These are phyloP conservation scores for Fusarium proliferatum DNA, from an alignment of 2,329 filamentous ascomycete species.

Conservation along the genomic window DNA sequence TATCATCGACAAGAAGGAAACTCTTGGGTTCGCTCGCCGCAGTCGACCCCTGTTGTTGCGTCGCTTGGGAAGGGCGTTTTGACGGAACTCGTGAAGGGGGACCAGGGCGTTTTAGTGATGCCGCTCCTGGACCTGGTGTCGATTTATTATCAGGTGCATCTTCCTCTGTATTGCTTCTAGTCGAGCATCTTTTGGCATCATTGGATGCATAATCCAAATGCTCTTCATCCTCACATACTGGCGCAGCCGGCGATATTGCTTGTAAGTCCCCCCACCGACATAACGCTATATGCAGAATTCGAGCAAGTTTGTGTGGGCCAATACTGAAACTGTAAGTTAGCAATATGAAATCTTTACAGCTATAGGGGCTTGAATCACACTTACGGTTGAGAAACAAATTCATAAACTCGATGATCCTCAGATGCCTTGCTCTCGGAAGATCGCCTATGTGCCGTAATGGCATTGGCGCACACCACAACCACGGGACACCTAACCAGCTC, in stretches of 20 bases:
- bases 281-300: conserved; percentile 46
- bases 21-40: neutral
- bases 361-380: conserved; percentile 9
- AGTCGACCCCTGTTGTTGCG: neutral
- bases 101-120: neutral
- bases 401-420: conserved; percentile 44
- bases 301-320: conserved; percentile 54
- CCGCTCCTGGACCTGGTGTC: neutral
- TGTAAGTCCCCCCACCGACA: conserved; percentile 44
- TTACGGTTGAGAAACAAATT: conserved; percentile 54
- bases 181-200: neutral
- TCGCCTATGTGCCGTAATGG: conserved; percentile 45
- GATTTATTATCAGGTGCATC: neutral
- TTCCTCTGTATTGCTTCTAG: neutral
- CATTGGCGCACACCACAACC: conserved; percentile 50
- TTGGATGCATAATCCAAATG: neutral
- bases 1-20: conserved; percentile 40
- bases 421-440: conserved; percentile 32
- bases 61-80: neutral
- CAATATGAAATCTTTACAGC: neutral
- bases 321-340: conserved; percentile 34
- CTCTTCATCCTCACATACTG: neutral
- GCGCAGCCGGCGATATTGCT: neutral
- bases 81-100: neutral
- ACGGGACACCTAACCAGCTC: conserved; percentile 34